phyloP scores from a whole-genome alignment of 352 stramenopile genomes.

The Phytophthora pseudosyringae region DNA sequence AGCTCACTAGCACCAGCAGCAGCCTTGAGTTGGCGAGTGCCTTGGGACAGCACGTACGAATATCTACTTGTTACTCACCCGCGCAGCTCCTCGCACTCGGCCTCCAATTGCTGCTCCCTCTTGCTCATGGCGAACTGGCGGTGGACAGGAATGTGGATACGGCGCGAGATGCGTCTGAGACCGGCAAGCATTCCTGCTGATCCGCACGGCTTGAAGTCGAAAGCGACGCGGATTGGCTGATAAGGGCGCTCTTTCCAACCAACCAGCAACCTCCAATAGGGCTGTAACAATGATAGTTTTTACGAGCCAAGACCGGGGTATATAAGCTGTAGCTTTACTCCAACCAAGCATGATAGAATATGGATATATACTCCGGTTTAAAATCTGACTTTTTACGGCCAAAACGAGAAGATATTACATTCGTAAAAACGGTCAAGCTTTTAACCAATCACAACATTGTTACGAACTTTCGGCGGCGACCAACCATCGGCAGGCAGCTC shows the following conservation, averaged over 20 bases:
- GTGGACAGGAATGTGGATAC: slow-evolving; percentile 8
- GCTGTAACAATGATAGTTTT: not conserved
- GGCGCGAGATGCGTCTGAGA: not conserved
- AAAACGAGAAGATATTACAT: no score
- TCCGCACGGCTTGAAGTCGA: slow-evolving; percentile 21
- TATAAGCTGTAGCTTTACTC: no score
- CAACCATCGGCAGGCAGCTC: slow-evolving; percentile 19
- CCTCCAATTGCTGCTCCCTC: slow-evolving; percentile 45
- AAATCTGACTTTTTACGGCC: no score
- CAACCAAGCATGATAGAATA: no score
- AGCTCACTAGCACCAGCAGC: slow-evolving; percentile 48
- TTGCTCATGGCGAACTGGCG: slow-evolving; percentile 20
- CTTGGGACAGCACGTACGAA: not conserved
- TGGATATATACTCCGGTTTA: no score
- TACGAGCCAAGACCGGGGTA: not conserved
- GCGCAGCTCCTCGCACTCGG: slow-evolving; percentile 42
- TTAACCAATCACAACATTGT: not conserved
- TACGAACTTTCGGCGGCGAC: not conserved
- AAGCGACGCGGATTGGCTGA: not conserved
- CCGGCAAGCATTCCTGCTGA: slow-evolving; percentile 16
- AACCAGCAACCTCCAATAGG: not conserved
- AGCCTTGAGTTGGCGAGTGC: not conserved
- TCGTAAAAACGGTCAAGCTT: not conserved
- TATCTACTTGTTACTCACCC: slow-evolving; percentile 25
- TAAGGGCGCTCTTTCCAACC: slow-evolving; percentile 1